A percentile compares a stretch with the other conserved stretches of the same genome.
Evolutionary conservation across 1,284 basidiomycete species (phyloP).

Genomic region (Cryptococcus sp.): DNA sequence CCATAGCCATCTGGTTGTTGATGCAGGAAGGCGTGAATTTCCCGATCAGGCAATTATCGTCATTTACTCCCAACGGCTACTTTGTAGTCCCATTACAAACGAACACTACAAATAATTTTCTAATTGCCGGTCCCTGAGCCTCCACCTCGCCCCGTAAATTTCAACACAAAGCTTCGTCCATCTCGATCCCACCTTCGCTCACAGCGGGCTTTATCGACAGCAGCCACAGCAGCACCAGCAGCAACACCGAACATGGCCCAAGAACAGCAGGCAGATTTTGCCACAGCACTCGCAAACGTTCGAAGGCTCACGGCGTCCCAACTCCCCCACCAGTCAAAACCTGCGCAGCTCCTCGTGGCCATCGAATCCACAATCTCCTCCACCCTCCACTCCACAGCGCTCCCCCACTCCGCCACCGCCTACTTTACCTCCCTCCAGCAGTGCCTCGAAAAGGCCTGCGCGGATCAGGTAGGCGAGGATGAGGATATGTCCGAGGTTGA

Average conservation of each 20-base stretch:
- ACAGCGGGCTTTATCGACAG: no score
- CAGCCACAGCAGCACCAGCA: no score
- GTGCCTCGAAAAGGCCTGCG: constrained; percentile 47
- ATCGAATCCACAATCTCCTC: constrained; percentile 75
- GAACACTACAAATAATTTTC: no score
- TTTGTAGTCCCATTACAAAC: no score
- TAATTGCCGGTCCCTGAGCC: background rate
- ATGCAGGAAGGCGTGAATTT: no score
- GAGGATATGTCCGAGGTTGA: constrained; percentile 45
- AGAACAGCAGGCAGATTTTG: constrained; percentile 22
- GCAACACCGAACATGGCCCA: constrained; percentile 16
- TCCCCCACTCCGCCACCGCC: constrained; percentile 74
- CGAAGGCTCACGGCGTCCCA: constrained; percentile 78
- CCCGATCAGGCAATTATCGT: no score
- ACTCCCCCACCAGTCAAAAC: constrained; percentile 81
- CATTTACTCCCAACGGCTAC: no score
- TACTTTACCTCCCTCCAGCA: constrained; percentile 79
- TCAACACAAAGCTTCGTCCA: background rate
- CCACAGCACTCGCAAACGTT: constrained; percentile 71
- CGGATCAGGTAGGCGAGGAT: constrained; percentile 41
- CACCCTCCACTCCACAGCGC: constrained; percentile 51
- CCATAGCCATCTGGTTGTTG: no score
- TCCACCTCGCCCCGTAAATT: background rate
- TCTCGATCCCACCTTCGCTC: no score
- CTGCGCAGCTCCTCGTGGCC: constrained; percentile 82